phyloP scores from a whole-genome alignment of 2,329 filamentous ascomycete genomes.

The Ilyonectria mors-panacis region DNA sequence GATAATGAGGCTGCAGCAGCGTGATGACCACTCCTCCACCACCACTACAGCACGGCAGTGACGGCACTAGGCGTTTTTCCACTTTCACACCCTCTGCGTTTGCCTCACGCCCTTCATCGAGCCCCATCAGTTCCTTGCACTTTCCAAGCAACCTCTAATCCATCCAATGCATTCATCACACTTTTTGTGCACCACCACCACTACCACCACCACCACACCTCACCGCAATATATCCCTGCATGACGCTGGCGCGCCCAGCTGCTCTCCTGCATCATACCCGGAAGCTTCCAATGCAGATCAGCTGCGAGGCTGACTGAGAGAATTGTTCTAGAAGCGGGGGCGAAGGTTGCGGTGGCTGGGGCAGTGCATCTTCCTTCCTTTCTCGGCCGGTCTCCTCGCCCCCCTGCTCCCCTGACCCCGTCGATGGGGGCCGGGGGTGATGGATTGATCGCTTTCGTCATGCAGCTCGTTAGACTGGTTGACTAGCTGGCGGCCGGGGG shows the following conservation, averaged over 20 bases:
- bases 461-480: constrained; percentile 13
- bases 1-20: constrained; percentile 32
- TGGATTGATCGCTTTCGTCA: constrained; percentile 9
- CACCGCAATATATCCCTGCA: constrained; percentile 1
- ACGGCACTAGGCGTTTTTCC: constrained; percentile 27
- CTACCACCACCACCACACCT: constrained; percentile 6
- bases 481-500: neutral
- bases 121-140: constrained; percentile 15
- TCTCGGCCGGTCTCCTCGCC: constrained; percentile 20
- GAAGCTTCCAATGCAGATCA: constrained; percentile 24
- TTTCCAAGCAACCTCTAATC: constrained; percentile 7
- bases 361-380: constrained; percentile 41
- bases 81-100: constrained; percentile 11
- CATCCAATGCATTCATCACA: constrained; percentile 12
- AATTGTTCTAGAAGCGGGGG: constrained; percentile 53
- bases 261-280: neutral
- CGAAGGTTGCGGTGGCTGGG: constrained; percentile 33
- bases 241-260: constrained; percentile 4
- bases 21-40: constrained; percentile 28
- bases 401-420: constrained; percentile 8
- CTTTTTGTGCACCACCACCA: neutral
- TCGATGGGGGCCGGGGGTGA: constrained; percentile 7
- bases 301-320: constrained; percentile 48
- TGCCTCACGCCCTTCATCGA: constrained; percentile 15
- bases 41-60: constrained; percentile 13